Evolutionary conservation across 1,284 basidiomycete species (phyloP).

Genomic region (Garcileccinum viscosum): DNA sequence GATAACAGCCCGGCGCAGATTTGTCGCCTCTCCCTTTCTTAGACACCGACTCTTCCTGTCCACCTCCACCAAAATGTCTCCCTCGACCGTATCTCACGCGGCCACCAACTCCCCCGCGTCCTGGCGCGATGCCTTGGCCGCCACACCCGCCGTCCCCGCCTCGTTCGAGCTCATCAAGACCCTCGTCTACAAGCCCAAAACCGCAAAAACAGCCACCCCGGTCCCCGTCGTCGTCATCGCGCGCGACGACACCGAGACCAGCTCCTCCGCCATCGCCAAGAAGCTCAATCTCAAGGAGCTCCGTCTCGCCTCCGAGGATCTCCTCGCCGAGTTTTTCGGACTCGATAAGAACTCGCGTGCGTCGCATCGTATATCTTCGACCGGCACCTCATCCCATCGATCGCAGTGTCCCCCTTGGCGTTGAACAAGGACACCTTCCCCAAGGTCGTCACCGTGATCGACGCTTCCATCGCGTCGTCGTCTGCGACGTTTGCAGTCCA

Average conservation of each 20-base stretch:
- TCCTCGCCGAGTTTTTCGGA: slow-evolving; percentile 84
- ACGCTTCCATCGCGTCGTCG: slow-evolving; percentile 74
- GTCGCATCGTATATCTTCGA: slow-evolving; percentile 37
- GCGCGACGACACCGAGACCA: slow-evolving; percentile 82
- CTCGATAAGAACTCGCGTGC: slow-evolving; percentile 87
- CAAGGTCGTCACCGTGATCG: slow-evolving; percentile 81
- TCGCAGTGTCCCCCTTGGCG: slow-evolving; percentile 78
- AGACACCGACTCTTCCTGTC: slow-evolving; percentile 17
- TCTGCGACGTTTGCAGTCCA: slow-evolving; percentile 76
- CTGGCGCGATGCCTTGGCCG: slow-evolving; percentile 71
- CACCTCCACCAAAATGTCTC: slow-evolving; percentile 26
- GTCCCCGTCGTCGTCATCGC: slow-evolving; percentile 90
- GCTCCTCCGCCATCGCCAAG: slow-evolving; percentile 77
- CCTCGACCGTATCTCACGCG: slow-evolving; percentile 54
- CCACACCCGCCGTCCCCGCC: slow-evolving; percentile 54
- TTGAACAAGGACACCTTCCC: slow-evolving; percentile 74
- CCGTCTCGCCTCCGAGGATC: slow-evolving; percentile 86
- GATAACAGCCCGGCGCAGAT: slow-evolving; percentile 28
- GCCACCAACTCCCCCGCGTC: slow-evolving; percentile 66
- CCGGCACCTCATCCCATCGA: background rate
- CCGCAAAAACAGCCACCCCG: slow-evolving; percentile 85
- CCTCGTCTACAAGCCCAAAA: slow-evolving; percentile 90
- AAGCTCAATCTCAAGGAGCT: slow-evolving; percentile 90
- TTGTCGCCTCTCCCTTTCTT: no score
- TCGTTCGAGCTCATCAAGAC: slow-evolving; percentile 80